Percentiles rank a stretch among this genome's conserved stretches.
phyloP scores from a whole-genome alignment of 306 rosid genomes.

The Astragalus glycyphyllos region DNA sequence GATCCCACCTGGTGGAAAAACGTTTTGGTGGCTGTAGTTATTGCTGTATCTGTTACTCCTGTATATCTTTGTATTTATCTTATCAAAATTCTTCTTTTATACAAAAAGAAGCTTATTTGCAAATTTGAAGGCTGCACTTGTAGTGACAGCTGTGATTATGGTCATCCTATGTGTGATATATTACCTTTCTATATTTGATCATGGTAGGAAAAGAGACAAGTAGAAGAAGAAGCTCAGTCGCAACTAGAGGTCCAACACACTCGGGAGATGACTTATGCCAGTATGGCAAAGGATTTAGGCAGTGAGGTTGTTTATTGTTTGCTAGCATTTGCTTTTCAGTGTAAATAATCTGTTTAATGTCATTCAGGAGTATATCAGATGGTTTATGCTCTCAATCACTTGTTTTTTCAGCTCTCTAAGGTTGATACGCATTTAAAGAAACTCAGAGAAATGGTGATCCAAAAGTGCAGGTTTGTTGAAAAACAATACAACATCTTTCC shows the following conservation, averaged over 20 bases:
- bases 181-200: conserved; percentile 27
- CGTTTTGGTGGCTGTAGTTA: conserved; percentile 11
- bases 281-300: conserved; percentile 73
- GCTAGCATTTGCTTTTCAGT: conserved; percentile 31
- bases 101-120: background rate
- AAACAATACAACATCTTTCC: conserved; percentile 27
- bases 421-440: conserved; percentile 64
- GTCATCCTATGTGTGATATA: conserved; percentile 1
- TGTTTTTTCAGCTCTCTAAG: conserved; percentile 64
- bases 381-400: conserved; percentile 39
- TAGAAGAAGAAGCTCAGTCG: conserved; percentile 72
- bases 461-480: conserved; percentile 76
- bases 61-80: conserved; percentile 10
- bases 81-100: conserved; percentile 1
- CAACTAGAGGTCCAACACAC: conserved; percentile 65
- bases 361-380: conserved; percentile 25
- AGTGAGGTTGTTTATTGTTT: conserved; percentile 61
- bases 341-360: conserved; percentile 34
- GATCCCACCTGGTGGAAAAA: background rate
- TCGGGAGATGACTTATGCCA: conserved; percentile 73
- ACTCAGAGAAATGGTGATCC: conserved; percentile 70
- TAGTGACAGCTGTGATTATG: conserved; percentile 3
- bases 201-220: conserved; percentile 69
- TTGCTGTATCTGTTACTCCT: background rate
- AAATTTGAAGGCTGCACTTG: conserved; percentile 13